Evolutionary conservation across 768 basidiomycete genomes (phyloP), one percentile per base, ranked within the genome.

Genomic region (Coprinopsis sp.): DNA sequence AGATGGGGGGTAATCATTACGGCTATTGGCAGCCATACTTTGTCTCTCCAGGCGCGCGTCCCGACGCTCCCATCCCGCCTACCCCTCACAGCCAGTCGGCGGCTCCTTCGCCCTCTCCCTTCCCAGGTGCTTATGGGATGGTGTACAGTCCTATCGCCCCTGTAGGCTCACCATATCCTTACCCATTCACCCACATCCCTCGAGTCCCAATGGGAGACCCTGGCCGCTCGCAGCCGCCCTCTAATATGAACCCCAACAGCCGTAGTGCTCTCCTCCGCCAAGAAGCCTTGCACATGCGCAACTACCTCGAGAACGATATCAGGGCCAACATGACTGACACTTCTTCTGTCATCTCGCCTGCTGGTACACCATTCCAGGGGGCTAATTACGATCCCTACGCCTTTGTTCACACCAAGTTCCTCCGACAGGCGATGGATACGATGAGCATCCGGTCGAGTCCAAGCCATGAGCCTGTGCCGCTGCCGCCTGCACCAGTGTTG

Each of bases 81-180:
- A 90, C 88, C 0, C 87, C 86, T 3, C 84, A 85, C 45, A 82
- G 77, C 39, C 82, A 85, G 48, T 85, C 84, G 0, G 77, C 82
- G 6, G 83, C 84, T 1, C 83, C 84, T 0, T 82, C 85, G 0
- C 87, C 84, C 0, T 84, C 82, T 1, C 86, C 87, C 0, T 65
- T 81, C 21, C 59, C 46, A 46, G 70, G 69, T 47, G 76, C 76
- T 37, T 70, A 62, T 42, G 65, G 62, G 31, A 57, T 67, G 25
- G 67, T 70, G 0, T 73, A 72, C 53, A 82, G 78, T 51, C 78
- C 81, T 0, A 67, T 78, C 2, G 70, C 72, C 7, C 77, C 76
- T 4, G 76, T 69, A 4, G 86, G 87, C 7, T 90, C 88, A 3
- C 88, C 88, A 2, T 89, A 87, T 49, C 88, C 87, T 0, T 86